phyloP scores from a whole-genome alignment of 2,329 filamentous ascomycete species.

The Scedosporium aurantiacum region DNA sequence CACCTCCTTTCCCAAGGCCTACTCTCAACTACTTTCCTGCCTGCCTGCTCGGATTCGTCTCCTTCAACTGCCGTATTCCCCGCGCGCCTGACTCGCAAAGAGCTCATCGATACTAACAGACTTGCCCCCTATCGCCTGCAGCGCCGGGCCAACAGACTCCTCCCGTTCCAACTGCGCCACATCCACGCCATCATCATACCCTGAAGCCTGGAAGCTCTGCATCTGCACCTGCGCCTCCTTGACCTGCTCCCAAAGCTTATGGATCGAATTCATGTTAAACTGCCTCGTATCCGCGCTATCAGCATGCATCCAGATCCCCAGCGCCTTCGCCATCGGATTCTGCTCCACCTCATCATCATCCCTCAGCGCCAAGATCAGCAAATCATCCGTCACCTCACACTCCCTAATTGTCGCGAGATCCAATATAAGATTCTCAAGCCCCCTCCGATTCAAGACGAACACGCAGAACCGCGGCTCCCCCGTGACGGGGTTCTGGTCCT shows the following conservation, averaged over 20 bases:
- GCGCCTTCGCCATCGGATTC: slow-evolving; percentile 23
- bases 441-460: slow-evolving; percentile 63
- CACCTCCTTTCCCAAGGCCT: not conserved
- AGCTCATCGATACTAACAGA: slow-evolving; percentile 34
- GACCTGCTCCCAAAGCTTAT: slow-evolving; percentile 27
- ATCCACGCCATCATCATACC: not conserved
- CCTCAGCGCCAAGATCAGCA: slow-evolving; percentile 37
- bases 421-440: slow-evolving; percentile 59
- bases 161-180: slow-evolving; percentile 1
- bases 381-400: slow-evolving; percentile 50
- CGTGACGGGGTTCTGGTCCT: slow-evolving; percentile 29
- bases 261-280: slow-evolving; percentile 28
- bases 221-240: slow-evolving; percentile 10
- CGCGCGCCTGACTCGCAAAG: slow-evolving; percentile 24
- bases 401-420: slow-evolving; percentile 50
- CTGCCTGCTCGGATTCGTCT: not conserved
- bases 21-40: not conserved
- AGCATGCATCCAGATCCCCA: slow-evolving; percentile 46
- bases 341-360: slow-evolving; percentile 16
- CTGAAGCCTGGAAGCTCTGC: not conserved
- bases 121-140: slow-evolving; percentile 29
- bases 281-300: slow-evolving; percentile 33
- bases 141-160: slow-evolving; percentile 24
- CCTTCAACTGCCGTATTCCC: slow-evolving; percentile 9
- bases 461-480: slow-evolving; percentile 40